Evolutionary conservation across 116 monocot species (phyloP), one percentile per base, ranked within the genome.

Genomic region (Phalaenopsis hybrid): DNA sequence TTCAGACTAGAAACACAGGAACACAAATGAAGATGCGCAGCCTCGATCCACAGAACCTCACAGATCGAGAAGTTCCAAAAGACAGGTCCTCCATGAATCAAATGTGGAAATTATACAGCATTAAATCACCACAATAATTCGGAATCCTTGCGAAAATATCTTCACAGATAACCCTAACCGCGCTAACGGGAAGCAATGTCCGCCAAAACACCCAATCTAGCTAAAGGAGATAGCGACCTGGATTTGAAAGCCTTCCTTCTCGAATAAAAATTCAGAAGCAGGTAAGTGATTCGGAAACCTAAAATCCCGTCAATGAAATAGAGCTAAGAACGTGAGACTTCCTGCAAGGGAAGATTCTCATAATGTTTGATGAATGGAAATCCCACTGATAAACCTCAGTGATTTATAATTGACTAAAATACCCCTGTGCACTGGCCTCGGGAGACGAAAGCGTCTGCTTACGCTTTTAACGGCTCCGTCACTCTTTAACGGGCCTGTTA

Each of bases 381-480:
- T 82, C 75, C 70, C 79, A 76, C 82, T 76, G 72, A 72, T 81
- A 84, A 82, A 85, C 59, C 79, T 0, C 55, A 13, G 51, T 73
- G 0, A 0, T 49, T 20, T 9, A 28, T 59, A 57, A 37, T 37
- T 81, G 79, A 81, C 90, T 17, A 79, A 57, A 82, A 28, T 81
- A 23, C 83, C 85, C 87, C 61, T 13, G 0, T 15, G 15, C 2
- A 20, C 8, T 41, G 9, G 44, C n/a, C 31, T n/a, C 7, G 73
- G 41, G 6, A 28, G 17, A 59, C 58, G 48, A 74, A 34, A 33
- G 28, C 20, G 63, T 79, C 79, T 65, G 75, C 50, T 84, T 58
- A n/a, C 34, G 31, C 44, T 78, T 84, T 77, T 81, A 75, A 79
- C 83, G 87, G 78, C 76, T 75, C 75, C 67, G 45, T 75, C 59